Percentiles rank a stretch among this genome's conserved stretches.
Evolutionary conservation across 306 rosid species (phyloP).

Genomic region (Casuarina equisetifolia): DNA sequence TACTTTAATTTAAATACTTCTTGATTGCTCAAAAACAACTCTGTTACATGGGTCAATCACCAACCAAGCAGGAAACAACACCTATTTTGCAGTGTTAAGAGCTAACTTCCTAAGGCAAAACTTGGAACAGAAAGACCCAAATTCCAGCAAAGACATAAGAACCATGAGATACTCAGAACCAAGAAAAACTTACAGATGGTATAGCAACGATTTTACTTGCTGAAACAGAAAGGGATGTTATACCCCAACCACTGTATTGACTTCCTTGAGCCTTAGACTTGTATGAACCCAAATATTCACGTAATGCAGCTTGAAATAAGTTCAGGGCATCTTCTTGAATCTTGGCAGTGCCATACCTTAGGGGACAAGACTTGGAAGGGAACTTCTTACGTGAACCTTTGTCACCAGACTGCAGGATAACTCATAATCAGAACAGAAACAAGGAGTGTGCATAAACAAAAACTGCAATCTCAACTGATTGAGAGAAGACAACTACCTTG

Average conservation of each 20-base stretch:
- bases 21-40: not conserved
- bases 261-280: conserved; percentile 45
- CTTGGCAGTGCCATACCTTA: conserved; percentile 80
- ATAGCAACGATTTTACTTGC: conserved; percentile 84
- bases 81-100: not conserved
- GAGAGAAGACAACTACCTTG: conserved; percentile 42
- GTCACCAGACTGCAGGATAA: conserved; percentile 58
- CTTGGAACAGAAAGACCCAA: conserved; percentile 12
- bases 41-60: not conserved
- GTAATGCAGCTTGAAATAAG: conserved; percentile 83
- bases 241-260: conserved; percentile 62
- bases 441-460: conserved; percentile 3
- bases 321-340: conserved; percentile 90
- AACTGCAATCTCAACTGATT: not conserved
- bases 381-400: conserved; percentile 71
- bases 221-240: conserved; percentile 78
- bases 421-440: conserved; percentile 24
- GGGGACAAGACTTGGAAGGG: conserved; percentile 92
- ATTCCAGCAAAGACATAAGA: conserved; percentile 13
- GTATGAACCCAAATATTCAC: conserved; percentile 59
- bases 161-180: conserved; percentile 18
- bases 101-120: conserved; percentile 3
- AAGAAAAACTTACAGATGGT: conserved; percentile 75
- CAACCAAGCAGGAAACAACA: not conserved
- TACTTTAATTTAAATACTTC: conserved; percentile 6